phyloP scores from a whole-genome alignment of 2,329 filamentous ascomycete species.

The Thermoascus crustaceus region DNA sequence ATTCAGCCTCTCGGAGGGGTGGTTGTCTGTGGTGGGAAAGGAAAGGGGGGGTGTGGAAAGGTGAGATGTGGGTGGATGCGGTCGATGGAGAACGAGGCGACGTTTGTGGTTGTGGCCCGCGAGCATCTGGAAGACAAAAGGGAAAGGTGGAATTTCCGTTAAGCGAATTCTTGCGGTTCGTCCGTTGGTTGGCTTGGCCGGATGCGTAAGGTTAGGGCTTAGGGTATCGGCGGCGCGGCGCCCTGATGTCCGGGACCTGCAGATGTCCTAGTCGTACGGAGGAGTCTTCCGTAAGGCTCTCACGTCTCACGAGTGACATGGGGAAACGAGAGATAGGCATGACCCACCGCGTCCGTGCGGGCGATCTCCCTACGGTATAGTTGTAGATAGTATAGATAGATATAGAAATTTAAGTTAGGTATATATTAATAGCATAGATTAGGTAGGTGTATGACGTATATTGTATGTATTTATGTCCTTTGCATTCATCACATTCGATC shows the following conservation, averaged over 20 bases:
- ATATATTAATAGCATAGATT: too few species aligned
- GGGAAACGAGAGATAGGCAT: too few species aligned
- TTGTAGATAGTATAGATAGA: too few species aligned
- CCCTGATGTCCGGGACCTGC: neutral
- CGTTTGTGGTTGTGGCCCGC: slow-evolving; percentile 24
- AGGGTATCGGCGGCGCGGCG: slow-evolving; percentile 28
- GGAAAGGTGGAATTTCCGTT: slow-evolving; percentile 29
- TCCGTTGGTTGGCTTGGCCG: slow-evolving; percentile 14
- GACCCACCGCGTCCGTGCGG: too few species aligned
- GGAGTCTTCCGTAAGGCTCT: too few species aligned
- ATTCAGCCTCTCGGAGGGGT: slow-evolving; percentile 20
- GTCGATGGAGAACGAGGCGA: slow-evolving; percentile 7
- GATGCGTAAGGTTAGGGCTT: slow-evolving; percentile 27
- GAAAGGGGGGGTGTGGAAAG: slow-evolving; percentile 7
- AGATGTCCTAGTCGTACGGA: too few species aligned
- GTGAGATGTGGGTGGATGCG: slow-evolving; percentile 3
- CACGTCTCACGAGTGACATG: too few species aligned
- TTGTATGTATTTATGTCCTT: too few species aligned
- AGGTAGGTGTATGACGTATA: too few species aligned
- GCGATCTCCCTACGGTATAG: too few species aligned
- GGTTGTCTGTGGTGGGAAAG: slow-evolving; percentile 6
- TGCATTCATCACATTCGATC: too few species aligned
- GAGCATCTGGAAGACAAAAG: slow-evolving; percentile 15
- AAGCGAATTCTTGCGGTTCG: slow-evolving; percentile 25
- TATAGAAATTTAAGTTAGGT: too few species aligned